Evolutionary conservation across 78 protist genomes (phyloP), one percentile per base, ranked within the genome.

Genomic region (Paratrimastix pyriformis): DNA sequence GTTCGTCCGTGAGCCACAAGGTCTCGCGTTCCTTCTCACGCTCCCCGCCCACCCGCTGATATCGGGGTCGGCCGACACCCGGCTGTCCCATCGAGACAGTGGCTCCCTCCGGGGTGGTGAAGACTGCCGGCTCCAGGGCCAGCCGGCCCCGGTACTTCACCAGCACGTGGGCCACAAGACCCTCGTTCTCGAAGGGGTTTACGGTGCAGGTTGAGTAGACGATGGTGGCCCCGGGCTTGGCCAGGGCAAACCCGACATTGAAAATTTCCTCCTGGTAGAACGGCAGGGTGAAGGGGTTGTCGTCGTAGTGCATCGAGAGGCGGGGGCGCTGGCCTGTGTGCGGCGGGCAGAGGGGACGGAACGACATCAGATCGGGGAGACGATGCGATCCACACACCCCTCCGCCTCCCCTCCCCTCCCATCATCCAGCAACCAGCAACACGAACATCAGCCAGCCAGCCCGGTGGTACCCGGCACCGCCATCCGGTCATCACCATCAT

Each of bases 171-270:
- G 57, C 57, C 57, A 52, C 57, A 52, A 52, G 35, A 52, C 21
- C 18, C 57, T 52, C 57, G 21, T 52, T 52, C 57, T 52, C 57
- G 35, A 18, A 52, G 35, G 57, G 57, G 21, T 52, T 52, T 21
- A 52, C 35, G 18, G 57, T 52, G 57, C 57, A 52, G 21, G 57
- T 52, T 52, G 57, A 52, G 57, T 52, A 52, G 57, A 52, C 57
- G 21, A 52, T 21, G 21, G 35, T 26, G 57, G 35, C 57, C 18
- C 57, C 57, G 21, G 21, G 35, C 18, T 52, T 21, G 21, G 35
- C 18, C 57, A 52, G 21, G 18, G 57, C 57, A 18, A 52, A 52
- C 21, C 35, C 57, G 18, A 21, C 21, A 26, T 21, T 18, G 57
- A 52, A 21, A 21, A 52, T 52, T 18, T 21, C 57, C 21, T 18